Percentiles rank a stretch among this genome's conserved stretches.
These are phyloP conservation scores for Kuraishia piskuri DNA, from an alignment of 805 yeast genomes.

Conservation along the genomic window DNA sequence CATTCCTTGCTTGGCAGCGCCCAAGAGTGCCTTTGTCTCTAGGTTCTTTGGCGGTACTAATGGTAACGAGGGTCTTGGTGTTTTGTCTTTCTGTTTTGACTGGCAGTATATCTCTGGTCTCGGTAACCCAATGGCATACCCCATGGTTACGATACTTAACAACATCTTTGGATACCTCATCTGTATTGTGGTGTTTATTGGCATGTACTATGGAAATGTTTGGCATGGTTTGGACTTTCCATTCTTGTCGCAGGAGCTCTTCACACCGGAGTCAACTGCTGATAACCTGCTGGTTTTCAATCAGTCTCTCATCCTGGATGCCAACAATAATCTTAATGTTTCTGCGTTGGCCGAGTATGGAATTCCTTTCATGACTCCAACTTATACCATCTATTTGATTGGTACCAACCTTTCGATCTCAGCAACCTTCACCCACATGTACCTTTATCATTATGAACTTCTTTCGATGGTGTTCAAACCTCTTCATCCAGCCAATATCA, in stretches of 20 bases:
- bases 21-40: conserved; percentile 50
- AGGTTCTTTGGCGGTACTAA: conserved; percentile 54
- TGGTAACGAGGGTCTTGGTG: conserved; percentile 48
- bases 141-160: conserved; percentile 42
- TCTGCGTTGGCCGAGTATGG: conserved; percentile 18
- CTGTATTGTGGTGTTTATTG: conserved; percentile 29
- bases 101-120: conserved; percentile 50
- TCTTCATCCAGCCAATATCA: conserved; percentile 9
- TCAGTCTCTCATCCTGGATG: conserved; percentile 19
- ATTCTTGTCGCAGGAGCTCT: conserved; percentile 23
- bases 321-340: conserved; percentile 13
- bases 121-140: conserved; percentile 54
- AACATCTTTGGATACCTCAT: conserved; percentile 26
- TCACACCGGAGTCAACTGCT: conserved; percentile 15
- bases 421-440: conserved; percentile 24
- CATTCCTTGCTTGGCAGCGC: conserved; percentile 58
- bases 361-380: conserved; percentile 21
- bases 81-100: conserved; percentile 63
- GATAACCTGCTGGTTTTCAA: conserved; percentile 18
- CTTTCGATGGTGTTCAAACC: conserved; percentile 16
- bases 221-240: conserved; percentile 35
- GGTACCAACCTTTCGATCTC: conserved; percentile 24
- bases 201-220: conserved; percentile 36
- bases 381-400: conserved; percentile 21
- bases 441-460: conserved; percentile 18